A percentile compares a stretch with the other conserved stretches of the same genome.
These are phyloP conservation scores for Mucor plumbeus DNA, from an alignment of 371 early-diverging fungal genomes.

Conservation along the genomic window DNA sequence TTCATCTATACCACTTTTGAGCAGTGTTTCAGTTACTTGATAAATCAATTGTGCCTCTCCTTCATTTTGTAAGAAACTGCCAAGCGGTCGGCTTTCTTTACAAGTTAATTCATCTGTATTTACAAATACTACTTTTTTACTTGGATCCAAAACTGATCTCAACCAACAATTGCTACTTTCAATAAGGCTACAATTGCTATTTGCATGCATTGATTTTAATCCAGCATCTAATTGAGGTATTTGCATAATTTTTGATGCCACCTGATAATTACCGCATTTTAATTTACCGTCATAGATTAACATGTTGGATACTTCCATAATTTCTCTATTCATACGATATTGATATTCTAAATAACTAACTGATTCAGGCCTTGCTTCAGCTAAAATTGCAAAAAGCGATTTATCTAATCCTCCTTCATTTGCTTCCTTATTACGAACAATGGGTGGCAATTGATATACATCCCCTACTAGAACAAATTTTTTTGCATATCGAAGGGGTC, in stretches of 20 bases:
- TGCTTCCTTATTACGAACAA: conserved; percentile 72
- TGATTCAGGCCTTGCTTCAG: conserved; percentile 82
- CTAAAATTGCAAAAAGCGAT: conserved; percentile 82
- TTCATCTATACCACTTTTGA: conserved; percentile 68
- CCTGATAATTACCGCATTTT: conserved; percentile 73
- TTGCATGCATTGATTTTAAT: conserved; percentile 29
- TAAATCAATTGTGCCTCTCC: conserved; percentile 72
- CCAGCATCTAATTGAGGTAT: conserved; percentile 51
- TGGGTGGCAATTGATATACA: conserved; percentile 97
- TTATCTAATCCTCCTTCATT: conserved; percentile 51
- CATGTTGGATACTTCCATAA: conserved; percentile 89
- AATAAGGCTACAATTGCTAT: not conserved
- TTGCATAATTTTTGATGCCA: conserved; percentile 60
- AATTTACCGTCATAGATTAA: conserved; percentile 86
- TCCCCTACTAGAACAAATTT: conserved; percentile 98
- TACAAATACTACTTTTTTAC: conserved; percentile 75
- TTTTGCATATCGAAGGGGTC: conserved; percentile 86
- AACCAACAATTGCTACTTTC: conserved; percentile 66
- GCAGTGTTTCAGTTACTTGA: conserved; percentile 57
- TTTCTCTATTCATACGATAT: conserved; percentile 96
- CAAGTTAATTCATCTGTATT: conserved; percentile 77
- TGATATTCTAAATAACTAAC: conserved; percentile 85
- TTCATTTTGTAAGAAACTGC: conserved; percentile 67
- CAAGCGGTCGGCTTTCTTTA: conserved; percentile 56
- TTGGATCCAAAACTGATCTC: conserved; percentile 63